Percentiles rank a stretch among this genome's conserved stretches.
Evolutionary conservation across 2,329 filamentous ascomycete species (phyloP).

Genomic region (Fusarium nisikadoi): DNA sequence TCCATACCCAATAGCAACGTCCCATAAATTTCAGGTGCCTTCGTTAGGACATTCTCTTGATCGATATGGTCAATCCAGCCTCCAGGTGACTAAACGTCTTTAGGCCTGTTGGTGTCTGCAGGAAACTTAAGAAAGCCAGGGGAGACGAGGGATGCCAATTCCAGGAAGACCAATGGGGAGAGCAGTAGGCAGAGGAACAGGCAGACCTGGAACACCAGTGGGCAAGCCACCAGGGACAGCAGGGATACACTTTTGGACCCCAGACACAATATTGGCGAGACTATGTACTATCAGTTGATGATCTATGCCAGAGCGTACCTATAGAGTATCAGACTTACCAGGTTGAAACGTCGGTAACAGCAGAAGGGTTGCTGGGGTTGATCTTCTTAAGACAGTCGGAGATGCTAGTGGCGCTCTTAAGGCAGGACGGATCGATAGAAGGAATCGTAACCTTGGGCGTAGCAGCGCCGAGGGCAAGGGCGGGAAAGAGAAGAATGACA

Average conservation of each 20-base stretch:
- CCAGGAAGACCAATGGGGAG: neutral
- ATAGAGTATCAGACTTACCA: neutral
- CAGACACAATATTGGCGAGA: neutral
- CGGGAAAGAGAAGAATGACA: neutral
- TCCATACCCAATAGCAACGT: rapidly evolving
- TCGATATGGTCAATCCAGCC: rapidly evolving
- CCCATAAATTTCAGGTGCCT: rapidly evolving
- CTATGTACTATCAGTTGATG: neutral
- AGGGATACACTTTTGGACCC: neutral
- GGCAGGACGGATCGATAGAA: neutral
- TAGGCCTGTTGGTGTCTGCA: rapidly evolving
- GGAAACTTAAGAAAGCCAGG: neutral
- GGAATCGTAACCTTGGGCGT: neutral
- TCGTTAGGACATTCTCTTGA: rapidly evolving
- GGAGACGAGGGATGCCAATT: neutral
- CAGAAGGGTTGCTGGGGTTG: neutral
- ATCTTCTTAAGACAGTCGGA: neutral
- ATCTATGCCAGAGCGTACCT: rapidly evolving
- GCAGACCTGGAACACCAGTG: neutral
- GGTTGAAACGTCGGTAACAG: neutral
- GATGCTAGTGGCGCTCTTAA: neutral
- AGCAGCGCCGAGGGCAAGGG: neutral
- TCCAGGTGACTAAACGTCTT: rapidly evolving
- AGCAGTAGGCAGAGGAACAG: neutral
- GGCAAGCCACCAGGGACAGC: neutral